Base-by-base conservation (phyloP, 306 rosid species). In the Begonia masoniana region DNA sequence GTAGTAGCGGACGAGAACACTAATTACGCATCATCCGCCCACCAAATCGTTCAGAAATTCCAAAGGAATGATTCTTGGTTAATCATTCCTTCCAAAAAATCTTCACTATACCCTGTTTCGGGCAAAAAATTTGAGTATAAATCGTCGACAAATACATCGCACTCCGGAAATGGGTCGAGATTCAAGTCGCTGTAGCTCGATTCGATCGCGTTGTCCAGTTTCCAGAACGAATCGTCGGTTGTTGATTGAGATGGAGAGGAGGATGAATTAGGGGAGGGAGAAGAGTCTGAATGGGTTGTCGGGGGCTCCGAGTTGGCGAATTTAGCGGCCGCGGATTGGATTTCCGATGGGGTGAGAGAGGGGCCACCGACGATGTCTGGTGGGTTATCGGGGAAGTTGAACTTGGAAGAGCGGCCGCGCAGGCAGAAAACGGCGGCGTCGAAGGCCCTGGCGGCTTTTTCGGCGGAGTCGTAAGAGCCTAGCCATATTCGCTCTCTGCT, bases 391-490 rank as follows among this genome's bases (percentile, higher is more conserved):
- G 97, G 97, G 62, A 88, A 88, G 56, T 88, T 88, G 58, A 88
- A 85, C 47, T 51, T 71, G 1, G 80, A 87, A 3, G 70, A 16
- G 21, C 49, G 50, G 55, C 97, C 97, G 9, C 97, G 97, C 48
- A 85, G 56, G 70, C 97, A 88, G 35, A 62, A 88, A 3, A 69
- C 79, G 0, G 95, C 97, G 0, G 95, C 97, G 66, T 85, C 97
- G 54, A 88, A 88, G 0, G 95, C 95, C 52, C 84, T 93, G 47
- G 97, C 97, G 15, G 97, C 97, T 55, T 84, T 88, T 50, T 71
- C 75, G 0, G 93, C 75, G 0, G 84, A 15, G 54, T 88, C 87
- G 26, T 77, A 84, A 13, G 97, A 88, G 1, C 97, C 97, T 13
- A 88, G 21, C 97, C 97, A 88, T 15, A 88, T 88, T 17, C 97